Percentiles rank a stretch among this genome's conserved stretches.
Conservation (phyloP, 192 early-diverging fungal species). For the Lobosporangium transversale region DNA sequence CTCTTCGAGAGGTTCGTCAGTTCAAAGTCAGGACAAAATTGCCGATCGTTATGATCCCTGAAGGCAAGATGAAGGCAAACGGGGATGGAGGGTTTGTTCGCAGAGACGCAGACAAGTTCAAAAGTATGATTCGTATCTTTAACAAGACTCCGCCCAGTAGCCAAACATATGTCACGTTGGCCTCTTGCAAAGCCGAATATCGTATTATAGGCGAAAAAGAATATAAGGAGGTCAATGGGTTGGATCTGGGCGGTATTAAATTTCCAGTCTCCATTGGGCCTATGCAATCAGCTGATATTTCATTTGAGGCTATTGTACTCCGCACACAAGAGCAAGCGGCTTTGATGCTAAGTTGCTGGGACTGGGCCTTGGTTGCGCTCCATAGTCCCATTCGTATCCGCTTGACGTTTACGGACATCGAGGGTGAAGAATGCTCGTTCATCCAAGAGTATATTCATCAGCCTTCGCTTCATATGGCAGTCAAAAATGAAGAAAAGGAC, state of each 20-base stretch:
- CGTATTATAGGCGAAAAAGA: slow-evolving; percentile 57
- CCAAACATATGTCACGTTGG: slow-evolving; percentile 45
- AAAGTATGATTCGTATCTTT: slow-evolving; percentile 55
- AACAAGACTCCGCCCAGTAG: slow-evolving; percentile 51
- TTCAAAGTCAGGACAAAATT: slow-evolving; percentile 47
- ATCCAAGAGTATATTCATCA: slow-evolving; percentile 57
- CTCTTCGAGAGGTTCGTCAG: slow-evolving; percentile 44
- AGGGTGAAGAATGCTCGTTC: slow-evolving; percentile 48
- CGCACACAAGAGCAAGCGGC: slow-evolving; percentile 39
- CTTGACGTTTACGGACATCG: slow-evolving; percentile 52
- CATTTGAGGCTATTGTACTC: slow-evolving; percentile 47
- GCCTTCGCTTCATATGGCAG: slow-evolving; percentile 14
- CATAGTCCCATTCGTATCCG: slow-evolving; percentile 57
- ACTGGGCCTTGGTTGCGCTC: slow-evolving; percentile 54
- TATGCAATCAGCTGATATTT: slow-evolving; percentile 41
- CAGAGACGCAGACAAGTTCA: slow-evolving; percentile 53
- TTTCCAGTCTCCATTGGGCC: slow-evolving; percentile 51
- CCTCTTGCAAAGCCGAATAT: slow-evolving; percentile 43
- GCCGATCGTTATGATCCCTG: slow-evolving; percentile 29
- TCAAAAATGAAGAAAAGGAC: slow-evolving; percentile 43
- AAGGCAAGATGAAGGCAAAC: slow-evolving; percentile 52
- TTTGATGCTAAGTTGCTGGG: slow-evolving; percentile 50
- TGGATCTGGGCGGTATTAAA: slow-evolving; percentile 34
- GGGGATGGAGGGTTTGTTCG: slow-evolving; percentile 32
- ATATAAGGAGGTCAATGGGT: slow-evolving; percentile 34